These are phyloP conservation scores for Clavispora phyllophila DNA, from an alignment of 805 yeast genomes.

Conservation along the genomic window DNA sequence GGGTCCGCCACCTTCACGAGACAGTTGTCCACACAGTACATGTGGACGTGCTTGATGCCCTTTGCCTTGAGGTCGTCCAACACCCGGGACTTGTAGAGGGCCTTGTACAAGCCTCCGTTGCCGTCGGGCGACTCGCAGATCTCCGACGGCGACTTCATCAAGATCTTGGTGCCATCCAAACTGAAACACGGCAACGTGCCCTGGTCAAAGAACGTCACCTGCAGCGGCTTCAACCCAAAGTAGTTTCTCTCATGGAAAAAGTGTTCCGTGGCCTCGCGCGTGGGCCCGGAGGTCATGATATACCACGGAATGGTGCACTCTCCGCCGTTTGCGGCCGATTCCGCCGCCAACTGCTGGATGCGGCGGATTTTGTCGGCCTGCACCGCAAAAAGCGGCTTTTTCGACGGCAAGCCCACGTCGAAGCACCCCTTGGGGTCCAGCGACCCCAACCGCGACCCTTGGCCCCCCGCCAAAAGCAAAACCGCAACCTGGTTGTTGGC, in stretches of 20 bases:
- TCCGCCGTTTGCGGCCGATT: slow-evolving; percentile 14
- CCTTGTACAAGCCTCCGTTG: slow-evolving; percentile 93
- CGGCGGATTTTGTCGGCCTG: slow-evolving; percentile 82
- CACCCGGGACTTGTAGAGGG: slow-evolving; percentile 59
- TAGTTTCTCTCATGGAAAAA: slow-evolving; percentile 58
- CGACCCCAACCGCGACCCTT: slow-evolving; percentile 93
- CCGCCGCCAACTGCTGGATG: slow-evolving; percentile 53
- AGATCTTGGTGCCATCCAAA: slow-evolving; percentile 61
- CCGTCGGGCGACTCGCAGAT: slow-evolving; percentile 94
- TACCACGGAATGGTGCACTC: slow-evolving; percentile 64
- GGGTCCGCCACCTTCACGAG: slow-evolving; percentile 94
- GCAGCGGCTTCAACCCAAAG: slow-evolving; percentile 63
- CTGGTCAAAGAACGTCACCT: slow-evolving; percentile 83
- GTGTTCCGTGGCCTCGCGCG: slow-evolving; percentile 65
- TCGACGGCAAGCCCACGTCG: slow-evolving; percentile 79
- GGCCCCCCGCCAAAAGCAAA: slow-evolving; percentile 96
- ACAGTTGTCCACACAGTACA: slow-evolving; percentile 95
- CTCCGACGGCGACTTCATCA: slow-evolving; percentile 49
- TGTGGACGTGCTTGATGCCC: slow-evolving; percentile 84
- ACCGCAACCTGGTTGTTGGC: slow-evolving; percentile 76
- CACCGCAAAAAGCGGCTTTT: slow-evolving; percentile 79
- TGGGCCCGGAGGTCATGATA: slow-evolving; percentile 92
- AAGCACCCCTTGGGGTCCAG: slow-evolving; percentile 91
- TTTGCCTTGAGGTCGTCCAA: slow-evolving; percentile 61
- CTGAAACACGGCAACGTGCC: slow-evolving; percentile 91